These are phyloP conservation scores for Xylariaceae sp. DNA, from an alignment of 2,329 filamentous ascomycete genomes.

Conservation along the genomic window DNA sequence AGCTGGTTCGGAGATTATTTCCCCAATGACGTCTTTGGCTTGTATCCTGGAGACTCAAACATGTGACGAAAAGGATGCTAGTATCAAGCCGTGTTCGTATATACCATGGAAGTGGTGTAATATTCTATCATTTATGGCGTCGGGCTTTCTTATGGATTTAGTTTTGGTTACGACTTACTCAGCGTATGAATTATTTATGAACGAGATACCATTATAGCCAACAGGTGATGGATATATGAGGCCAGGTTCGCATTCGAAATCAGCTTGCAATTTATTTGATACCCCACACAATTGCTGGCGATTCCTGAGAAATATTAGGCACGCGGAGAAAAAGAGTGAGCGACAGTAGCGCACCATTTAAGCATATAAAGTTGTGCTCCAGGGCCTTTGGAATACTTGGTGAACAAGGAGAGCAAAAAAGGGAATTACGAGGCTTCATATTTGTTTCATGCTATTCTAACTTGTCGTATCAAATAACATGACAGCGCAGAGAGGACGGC, in stretches of 20 bases:
- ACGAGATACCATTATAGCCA: neutral
- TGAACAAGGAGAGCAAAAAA: too few relatives aligned
- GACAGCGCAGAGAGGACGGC: too few relatives aligned
- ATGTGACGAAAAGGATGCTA: constrained; percentile 25
- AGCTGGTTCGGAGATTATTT: constrained; percentile 45
- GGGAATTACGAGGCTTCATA: too few relatives aligned
- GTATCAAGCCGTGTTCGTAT: neutral
- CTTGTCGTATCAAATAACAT: too few relatives aligned
- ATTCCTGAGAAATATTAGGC: too few relatives aligned
- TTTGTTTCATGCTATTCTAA: too few relatives aligned
- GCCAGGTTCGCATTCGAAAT: neutral
- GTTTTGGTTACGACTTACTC: too few relatives aligned
- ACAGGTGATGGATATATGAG: neutral
- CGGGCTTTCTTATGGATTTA: too few relatives aligned
- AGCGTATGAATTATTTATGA: constrained; percentile 1
- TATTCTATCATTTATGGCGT: constrained; percentile 2
- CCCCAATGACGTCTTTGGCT: constrained; percentile 39
- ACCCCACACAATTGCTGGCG: constrained; percentile 10
- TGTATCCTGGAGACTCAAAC: constrained; percentile 37
- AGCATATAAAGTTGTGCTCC: too few relatives aligned
- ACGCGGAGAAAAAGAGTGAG: too few relatives aligned
- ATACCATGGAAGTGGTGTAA: constrained; percentile 13
- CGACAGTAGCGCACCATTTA: too few relatives aligned
- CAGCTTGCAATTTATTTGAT: constrained; percentile 19
- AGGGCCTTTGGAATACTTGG: too few relatives aligned